A percentile compares a stretch with the other conserved stretches of the same genome.
Evolutionary conservation across 2,329 filamentous ascomycete genomes (phyloP).

Genomic region (Penicillium sp.): DNA sequence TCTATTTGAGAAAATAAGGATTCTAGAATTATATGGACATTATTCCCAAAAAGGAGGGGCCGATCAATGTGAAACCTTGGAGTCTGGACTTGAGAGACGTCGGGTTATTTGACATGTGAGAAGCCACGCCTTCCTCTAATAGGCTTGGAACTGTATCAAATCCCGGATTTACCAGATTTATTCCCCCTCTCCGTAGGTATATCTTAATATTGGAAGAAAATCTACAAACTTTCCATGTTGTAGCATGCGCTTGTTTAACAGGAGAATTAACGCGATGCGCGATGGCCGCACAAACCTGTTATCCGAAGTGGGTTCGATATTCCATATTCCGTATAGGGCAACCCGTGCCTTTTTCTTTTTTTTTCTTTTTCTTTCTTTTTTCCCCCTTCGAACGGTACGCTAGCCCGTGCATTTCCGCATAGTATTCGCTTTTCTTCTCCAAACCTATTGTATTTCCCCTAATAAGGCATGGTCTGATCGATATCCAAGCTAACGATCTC

Average conservation of each 20-base stretch:
- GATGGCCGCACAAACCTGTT: background rate
- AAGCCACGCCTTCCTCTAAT: background rate
- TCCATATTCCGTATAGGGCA: background rate
- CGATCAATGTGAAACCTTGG: background rate
- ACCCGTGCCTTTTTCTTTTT: background rate
- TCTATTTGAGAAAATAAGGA: background rate
- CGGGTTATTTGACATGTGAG: background rate
- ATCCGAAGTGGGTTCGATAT: background rate
- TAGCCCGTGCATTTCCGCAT: conserved; percentile 5
- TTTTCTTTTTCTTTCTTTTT: background rate
- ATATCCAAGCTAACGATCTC: conserved; percentile 9
- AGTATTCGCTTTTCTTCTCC: background rate
- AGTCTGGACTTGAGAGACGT: background rate
- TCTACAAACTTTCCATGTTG: background rate
- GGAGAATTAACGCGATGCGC: background rate
- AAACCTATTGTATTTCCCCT: background rate
- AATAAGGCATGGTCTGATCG: conserved; percentile 14
- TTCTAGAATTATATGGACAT: background rate
- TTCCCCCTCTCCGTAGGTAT: too few relatives aligned
- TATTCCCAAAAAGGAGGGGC: background rate
- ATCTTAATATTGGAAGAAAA: background rate
- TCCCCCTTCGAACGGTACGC: background rate
- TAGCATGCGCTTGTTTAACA: background rate
- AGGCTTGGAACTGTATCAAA: background rate
- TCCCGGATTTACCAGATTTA: background rate